Evolutionary conservation across 1,284 basidiomycete genomes (phyloP).

Genomic region (Leccinum idahoense): DNA sequence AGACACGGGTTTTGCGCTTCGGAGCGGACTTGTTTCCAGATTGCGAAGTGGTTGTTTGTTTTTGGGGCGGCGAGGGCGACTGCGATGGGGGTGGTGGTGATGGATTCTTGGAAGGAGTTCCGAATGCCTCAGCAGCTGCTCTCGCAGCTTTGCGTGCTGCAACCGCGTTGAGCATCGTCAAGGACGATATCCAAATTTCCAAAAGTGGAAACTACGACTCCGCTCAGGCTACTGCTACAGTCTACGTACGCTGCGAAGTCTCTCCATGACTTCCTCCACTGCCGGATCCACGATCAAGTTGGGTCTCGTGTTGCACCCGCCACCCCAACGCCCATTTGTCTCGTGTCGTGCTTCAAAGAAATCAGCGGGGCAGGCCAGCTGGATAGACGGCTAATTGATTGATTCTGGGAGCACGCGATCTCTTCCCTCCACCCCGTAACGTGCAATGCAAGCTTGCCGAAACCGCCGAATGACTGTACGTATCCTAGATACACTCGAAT

Average conservation of each 20-base stretch:
- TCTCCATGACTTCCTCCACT: too few species aligned
- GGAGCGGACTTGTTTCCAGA: conserved; percentile 6
- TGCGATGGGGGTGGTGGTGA: conserved; percentile 10
- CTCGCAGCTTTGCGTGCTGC: conserved; percentile 26
- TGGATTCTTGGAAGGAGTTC: conserved; percentile 10
- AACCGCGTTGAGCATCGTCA: conserved; percentile 25
- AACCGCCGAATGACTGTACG: neutral
- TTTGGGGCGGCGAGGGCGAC: conserved; percentile 5
- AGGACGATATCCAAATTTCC: neutral
- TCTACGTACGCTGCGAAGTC: too few species aligned
- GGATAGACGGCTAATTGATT: neutral
- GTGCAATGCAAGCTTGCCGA: neutral
- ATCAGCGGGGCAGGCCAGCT: neutral
- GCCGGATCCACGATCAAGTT: too few species aligned
- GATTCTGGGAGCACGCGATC: neutral
- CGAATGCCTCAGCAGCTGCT: conserved; percentile 11
- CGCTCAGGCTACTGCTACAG: too few species aligned
- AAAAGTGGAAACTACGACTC: neutral
- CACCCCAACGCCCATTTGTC: neutral
- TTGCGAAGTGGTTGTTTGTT: neutral
- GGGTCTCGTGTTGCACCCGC: neutral
- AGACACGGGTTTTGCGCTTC: conserved; percentile 19
- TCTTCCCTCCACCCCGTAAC: neutral
- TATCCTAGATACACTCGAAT: neutral
- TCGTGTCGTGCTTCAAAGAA: neutral